Conservation (phyloP, 1,139 yeast genomes). For the Saccharomycopsis hybrid region DNA sequence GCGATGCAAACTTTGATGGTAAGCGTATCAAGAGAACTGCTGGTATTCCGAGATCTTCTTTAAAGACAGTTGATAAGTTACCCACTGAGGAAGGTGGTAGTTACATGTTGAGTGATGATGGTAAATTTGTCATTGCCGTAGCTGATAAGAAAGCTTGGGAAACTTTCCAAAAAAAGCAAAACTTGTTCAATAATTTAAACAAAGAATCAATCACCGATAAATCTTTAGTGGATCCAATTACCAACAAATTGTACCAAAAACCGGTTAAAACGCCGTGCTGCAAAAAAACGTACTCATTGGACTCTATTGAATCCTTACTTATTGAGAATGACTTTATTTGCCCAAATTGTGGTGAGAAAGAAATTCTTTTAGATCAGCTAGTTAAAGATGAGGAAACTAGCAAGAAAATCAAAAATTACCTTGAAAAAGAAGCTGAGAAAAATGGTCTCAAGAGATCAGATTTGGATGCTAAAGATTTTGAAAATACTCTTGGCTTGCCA, state of each 20-base stretch:
- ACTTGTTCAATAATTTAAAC: slow-evolving; percentile 31
- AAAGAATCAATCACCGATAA: slow-evolving; percentile 40
- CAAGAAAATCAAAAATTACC: slow-evolving; percentile 45
- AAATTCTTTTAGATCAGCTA: slow-evolving; percentile 68
- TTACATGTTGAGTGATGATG: slow-evolving; percentile 88
- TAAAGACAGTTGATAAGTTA: slow-evolving; percentile 64
- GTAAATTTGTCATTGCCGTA: slow-evolving; percentile 89
- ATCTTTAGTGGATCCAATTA: slow-evolving; percentile 56
- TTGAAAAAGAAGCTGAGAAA: slow-evolving; percentile 39
- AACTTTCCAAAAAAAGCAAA: slow-evolving; percentile 65
- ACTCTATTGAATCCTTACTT: slow-evolving; percentile 62
- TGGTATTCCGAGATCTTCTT: slow-evolving; percentile 92
- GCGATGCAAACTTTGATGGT: slow-evolving; percentile 91
- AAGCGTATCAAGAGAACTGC: slow-evolving; percentile 87
- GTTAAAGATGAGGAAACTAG: slow-evolving; percentile 54
- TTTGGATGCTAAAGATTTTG: slow-evolving; percentile 6
- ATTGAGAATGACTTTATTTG: slow-evolving; percentile 85
- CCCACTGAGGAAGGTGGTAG: slow-evolving; percentile 57
- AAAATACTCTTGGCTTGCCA: slow-evolving; percentile 25
- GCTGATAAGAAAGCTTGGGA: slow-evolving; percentile 95
- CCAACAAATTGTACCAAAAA: slow-evolving; percentile 51
- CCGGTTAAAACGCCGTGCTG: slow-evolving; percentile 94
- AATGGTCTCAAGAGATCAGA: slow-evolving; percentile 26
- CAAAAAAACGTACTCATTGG: slow-evolving; percentile 48
- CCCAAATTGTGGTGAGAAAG: slow-evolving; percentile 76